Percentiles rank a stretch among this genome's conserved stretches.
Evolutionary conservation across 192 early-diverging fungal genomes (phyloP).

Genomic region (Pilobolus umbonatus): DNA sequence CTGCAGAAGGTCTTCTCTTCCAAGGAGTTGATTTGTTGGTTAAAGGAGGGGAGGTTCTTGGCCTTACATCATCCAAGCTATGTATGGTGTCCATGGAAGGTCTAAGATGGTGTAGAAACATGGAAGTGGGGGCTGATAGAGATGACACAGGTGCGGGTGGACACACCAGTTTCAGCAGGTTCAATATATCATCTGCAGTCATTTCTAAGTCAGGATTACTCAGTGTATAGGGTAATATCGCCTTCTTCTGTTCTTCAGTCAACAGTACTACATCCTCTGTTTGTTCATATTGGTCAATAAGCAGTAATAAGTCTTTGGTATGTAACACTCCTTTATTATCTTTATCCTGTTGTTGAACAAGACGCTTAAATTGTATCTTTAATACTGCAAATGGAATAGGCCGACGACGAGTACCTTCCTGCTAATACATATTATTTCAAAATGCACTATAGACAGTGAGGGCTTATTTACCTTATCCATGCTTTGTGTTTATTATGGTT

Average conservation of each 20-base stretch:
- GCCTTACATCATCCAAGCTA: not conserved
- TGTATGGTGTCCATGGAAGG: not conserved
- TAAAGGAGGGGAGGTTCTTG: slow-evolving; percentile 9
- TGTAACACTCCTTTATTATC: slow-evolving; percentile 29
- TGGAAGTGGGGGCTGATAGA: slow-evolving; percentile 23
- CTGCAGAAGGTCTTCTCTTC: slow-evolving; percentile 9
- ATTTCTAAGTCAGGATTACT: slow-evolving; percentile 40
- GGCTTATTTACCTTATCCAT: no score
- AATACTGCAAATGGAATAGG: slow-evolving; percentile 25
- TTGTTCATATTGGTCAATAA: slow-evolving; percentile 33
- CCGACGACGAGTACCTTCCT: no score
- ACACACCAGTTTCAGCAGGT: slow-evolving; percentile 26
- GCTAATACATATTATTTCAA: slow-evolving; percentile 41
- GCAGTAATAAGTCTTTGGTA: slow-evolving; percentile 29
- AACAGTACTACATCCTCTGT: slow-evolving; percentile 23
- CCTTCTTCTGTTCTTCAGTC: slow-evolving; percentile 29
- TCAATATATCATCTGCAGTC: slow-evolving; percentile 39
- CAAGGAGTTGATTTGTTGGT: slow-evolving; percentile 8
- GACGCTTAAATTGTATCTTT: slow-evolving; percentile 20
- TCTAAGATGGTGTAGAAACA: not conserved
- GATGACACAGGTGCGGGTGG: slow-evolving; percentile 18
- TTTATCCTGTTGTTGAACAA: slow-evolving; percentile 15
- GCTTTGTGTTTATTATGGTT: no score
- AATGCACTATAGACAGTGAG: no score
- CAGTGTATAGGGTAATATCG: slow-evolving; percentile 28